Conservation (phyloP, 2,329 filamentous ascomycete genomes). For the Penicillium corylophilum region DNA sequence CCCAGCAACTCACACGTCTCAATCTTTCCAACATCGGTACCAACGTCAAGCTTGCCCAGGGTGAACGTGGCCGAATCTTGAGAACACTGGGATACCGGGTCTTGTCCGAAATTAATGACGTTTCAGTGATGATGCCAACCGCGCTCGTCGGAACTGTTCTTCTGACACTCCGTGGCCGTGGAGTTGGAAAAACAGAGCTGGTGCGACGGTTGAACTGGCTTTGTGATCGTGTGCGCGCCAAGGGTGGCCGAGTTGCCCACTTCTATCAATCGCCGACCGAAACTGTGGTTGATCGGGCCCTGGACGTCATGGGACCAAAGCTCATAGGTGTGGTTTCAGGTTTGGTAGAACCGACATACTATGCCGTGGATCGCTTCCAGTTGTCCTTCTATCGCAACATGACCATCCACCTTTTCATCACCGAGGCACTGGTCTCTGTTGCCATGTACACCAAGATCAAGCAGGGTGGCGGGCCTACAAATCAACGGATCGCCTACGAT, state of each 20-base stretch:
- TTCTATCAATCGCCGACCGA: conserved; percentile 78
- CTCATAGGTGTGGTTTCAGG: conserved; percentile 78
- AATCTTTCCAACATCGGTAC: conserved; percentile 36
- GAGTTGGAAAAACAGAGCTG: conserved; percentile 83
- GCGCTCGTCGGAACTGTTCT: conserved; percentile 92
- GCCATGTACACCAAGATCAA: conserved; percentile 91
- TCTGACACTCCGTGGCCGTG: conserved; percentile 83
- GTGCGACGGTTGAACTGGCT: conserved; percentile 89
- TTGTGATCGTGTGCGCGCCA: conserved; percentile 72
- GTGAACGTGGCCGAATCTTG: conserved; percentile 69
- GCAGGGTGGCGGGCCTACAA: conserved; percentile 76
- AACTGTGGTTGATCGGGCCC: conserved; percentile 80
- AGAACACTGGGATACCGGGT: conserved; percentile 90
- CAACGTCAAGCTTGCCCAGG: conserved; percentile 45
- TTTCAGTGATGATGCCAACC: conserved; percentile 97
- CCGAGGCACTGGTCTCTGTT: conserved; percentile 84
- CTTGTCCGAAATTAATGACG: conserved; percentile 88
- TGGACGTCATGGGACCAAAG: conserved; percentile 87
- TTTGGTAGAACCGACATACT: conserved; percentile 87
- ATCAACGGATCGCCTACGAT: conserved; percentile 74
- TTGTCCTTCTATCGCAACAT: conserved; percentile 98
- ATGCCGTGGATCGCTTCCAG: conserved; percentile 93
- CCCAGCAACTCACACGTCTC: conserved; percentile 67
- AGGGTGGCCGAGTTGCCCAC: conserved; percentile 90
- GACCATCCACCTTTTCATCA: conserved; percentile 97